phyloP scores from a whole-genome alignment of 768 basidiomycete genomes.

The Lentinula sp. region DNA sequence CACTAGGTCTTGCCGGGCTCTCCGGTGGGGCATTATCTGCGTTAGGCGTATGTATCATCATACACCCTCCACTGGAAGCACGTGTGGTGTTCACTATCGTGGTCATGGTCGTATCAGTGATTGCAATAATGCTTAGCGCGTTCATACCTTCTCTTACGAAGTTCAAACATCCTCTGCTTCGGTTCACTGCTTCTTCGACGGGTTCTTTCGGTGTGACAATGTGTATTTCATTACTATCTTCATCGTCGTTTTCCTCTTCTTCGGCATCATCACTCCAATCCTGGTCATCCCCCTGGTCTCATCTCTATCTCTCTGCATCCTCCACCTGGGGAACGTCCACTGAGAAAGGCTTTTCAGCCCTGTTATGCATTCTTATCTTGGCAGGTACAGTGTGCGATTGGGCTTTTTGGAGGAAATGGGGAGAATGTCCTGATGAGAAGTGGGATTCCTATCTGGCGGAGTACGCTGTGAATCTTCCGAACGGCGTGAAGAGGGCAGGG shows the following conservation, averaged over 20 bases:
- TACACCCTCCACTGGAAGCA: constrained; percentile 46
- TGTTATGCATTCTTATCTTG: constrained; percentile 48
- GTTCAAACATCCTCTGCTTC: constrained; percentile 40
- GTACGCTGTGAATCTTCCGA: constrained; percentile 50
- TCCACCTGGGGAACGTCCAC: constrained; percentile 43
- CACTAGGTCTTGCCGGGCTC: constrained; percentile 41
- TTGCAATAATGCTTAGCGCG: constrained; percentile 31
- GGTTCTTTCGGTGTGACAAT: constrained; percentile 54
- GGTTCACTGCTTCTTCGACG: constrained; percentile 47
- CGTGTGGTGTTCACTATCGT: constrained; percentile 38
- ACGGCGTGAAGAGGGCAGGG: constrained; percentile 50
- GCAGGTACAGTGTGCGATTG: no score
- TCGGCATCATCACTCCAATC: constrained; percentile 22
- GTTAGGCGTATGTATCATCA: constrained; percentile 43
- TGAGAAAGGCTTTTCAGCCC: constrained; percentile 57
- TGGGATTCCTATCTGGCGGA: constrained; percentile 65
- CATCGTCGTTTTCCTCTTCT: constrained; percentile 1
- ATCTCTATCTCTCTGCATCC: constrained; percentile 43
- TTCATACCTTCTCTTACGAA: constrained; percentile 25
- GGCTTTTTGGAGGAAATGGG: constrained; percentile 47
- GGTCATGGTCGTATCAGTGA: constrained; percentile 27
- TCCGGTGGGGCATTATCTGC: constrained; percentile 47
- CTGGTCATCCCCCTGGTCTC: constrained; percentile 62
- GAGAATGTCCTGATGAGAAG: constrained; percentile 71
- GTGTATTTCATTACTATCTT: constrained; percentile 47